Base-by-base conservation (phyloP, 345 rosid genomes). In the Pelargonium nanum region DNA sequence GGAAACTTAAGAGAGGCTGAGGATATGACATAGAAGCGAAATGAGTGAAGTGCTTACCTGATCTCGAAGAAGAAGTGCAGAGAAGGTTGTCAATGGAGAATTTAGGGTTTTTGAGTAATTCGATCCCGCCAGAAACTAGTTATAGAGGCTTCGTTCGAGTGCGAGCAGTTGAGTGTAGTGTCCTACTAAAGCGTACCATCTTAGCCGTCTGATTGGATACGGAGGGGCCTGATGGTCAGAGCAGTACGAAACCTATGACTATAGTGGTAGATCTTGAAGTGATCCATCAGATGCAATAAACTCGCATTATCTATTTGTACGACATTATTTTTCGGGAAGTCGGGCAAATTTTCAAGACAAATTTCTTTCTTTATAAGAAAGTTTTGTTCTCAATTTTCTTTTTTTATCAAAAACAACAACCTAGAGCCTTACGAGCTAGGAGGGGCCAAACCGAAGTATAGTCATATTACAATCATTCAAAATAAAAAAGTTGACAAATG, bases 101-200 rank as follows among this genome's bases (percentile, higher is more conserved):
- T 34, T 34, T 34, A 28, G 50, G 65, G 59, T 55, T 67, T n/a
- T 68, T 57, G 55, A 59, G 55, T 5, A 67, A 20, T 28, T 26
- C 1, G 61, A 72, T 72, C 68, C 71, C 71, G 67, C 71, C 71
- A 64, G 59, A 66, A 53, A 67, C 25, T 24, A 22, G 9, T 58
- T 52, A 32, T 7, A 62, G 54, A 34, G 6, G 6, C 45, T 34
- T 34, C 45, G 1, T 15, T 34, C 45, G 45, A 34, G 12, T 34
- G 45, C 12, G 6, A 15, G 12, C 6, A 34, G 32, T 34, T 9
- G 45, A 34, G 45, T 34, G 4, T 34, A 34, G 12, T 34, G 13
- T 34, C 13, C 1, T 34, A 15, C 45, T 34, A 34, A 15, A 15
- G 45, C 45, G 13, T 34, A 34, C 4, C 45, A 34, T 34, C 12